Conservation (phyloP, 371 early-diverging fungal species). For the Blakeslea trispora region DNA sequence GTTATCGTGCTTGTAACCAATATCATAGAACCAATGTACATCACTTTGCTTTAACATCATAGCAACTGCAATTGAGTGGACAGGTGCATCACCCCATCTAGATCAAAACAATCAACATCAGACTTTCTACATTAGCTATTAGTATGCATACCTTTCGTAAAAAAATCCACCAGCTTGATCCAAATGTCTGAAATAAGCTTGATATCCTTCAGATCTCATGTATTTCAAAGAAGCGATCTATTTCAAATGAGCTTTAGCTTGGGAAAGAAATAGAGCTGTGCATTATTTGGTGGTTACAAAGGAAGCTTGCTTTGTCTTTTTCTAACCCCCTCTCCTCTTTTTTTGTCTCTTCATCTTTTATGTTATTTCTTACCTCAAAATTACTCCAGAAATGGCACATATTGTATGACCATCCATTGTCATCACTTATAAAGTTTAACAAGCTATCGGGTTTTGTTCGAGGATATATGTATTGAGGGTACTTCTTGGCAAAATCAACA, state of each 20-base stretch:
- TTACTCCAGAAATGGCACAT: constrained; percentile 82
- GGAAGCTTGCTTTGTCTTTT: too few relatives aligned
- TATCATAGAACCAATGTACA: constrained; percentile 90
- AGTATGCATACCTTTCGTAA: constrained; percentile 73
- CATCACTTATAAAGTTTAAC: constrained; percentile 33
- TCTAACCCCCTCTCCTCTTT: too few relatives aligned
- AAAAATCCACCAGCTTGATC: constrained; percentile 87
- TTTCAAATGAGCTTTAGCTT: too few relatives aligned
- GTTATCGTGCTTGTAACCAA: constrained; percentile 75
- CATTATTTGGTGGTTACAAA: neutral
- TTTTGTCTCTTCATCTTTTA: too few relatives aligned
- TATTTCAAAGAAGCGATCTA: constrained; percentile 54
- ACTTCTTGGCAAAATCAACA: constrained; percentile 52
- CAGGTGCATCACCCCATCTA: constrained; percentile 95
- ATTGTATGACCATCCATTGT: constrained; percentile 47
- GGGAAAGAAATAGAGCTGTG: constrained; percentile 2
- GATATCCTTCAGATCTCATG: constrained; percentile 72
- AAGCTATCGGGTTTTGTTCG: constrained; percentile 42
- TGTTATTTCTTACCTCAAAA: constrained; percentile 26
- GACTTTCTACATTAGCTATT: neutral
- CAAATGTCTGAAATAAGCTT: constrained; percentile 75
- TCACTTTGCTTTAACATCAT: constrained; percentile 73
- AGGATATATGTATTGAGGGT: constrained; percentile 51
- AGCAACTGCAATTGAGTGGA: constrained; percentile 88
- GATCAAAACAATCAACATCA: neutral